phyloP scores from a whole-genome alignment of 1,139 yeast genomes.

The Suhomyces yuchorum region DNA sequence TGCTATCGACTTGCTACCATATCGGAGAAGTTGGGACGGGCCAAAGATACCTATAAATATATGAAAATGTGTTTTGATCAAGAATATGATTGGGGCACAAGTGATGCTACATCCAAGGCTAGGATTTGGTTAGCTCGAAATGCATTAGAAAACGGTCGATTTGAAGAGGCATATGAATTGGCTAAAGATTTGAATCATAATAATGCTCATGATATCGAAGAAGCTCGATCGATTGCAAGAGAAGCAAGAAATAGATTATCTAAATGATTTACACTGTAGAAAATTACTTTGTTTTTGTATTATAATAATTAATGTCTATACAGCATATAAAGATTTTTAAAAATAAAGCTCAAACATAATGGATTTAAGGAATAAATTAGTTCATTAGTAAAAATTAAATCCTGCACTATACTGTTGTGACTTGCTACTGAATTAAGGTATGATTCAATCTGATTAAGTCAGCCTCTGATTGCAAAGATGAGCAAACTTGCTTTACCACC shows the following conservation, averaged over 20 bases:
- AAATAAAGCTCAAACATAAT: neutral
- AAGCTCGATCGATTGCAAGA: conserved; percentile 80
- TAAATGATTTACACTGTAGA: conserved; percentile 10
- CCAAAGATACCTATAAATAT: conserved; percentile 57
- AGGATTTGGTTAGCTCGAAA: conserved; percentile 83
- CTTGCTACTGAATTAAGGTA: conserved; percentile 8
- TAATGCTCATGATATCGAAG: conserved; percentile 83
- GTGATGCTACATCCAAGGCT: conserved; percentile 81
- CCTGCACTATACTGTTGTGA: neutral
- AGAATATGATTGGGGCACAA: conserved; percentile 65
- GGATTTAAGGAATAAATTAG: conserved; percentile 1
- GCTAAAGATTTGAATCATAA: conserved; percentile 78
- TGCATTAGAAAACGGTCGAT: conserved; percentile 59
- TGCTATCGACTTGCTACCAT: conserved; percentile 70
- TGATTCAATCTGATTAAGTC: conserved; percentile 15
- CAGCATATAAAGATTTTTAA: neutral
- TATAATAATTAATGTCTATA: neutral
- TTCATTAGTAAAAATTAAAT: conserved; percentile 3
- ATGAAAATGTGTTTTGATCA: conserved; percentile 76
- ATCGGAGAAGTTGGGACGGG: conserved; percentile 58
- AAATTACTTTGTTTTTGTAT: neutral
- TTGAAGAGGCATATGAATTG: conserved; percentile 69
- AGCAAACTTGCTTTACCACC: conserved; percentile 20
- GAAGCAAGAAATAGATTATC: conserved; percentile 58
- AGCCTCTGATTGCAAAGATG: conserved; percentile 11